These are phyloP conservation scores for Venturia pyrina DNA, from an alignment of 2,329 filamentous ascomycete species.

Conservation along the genomic window DNA sequence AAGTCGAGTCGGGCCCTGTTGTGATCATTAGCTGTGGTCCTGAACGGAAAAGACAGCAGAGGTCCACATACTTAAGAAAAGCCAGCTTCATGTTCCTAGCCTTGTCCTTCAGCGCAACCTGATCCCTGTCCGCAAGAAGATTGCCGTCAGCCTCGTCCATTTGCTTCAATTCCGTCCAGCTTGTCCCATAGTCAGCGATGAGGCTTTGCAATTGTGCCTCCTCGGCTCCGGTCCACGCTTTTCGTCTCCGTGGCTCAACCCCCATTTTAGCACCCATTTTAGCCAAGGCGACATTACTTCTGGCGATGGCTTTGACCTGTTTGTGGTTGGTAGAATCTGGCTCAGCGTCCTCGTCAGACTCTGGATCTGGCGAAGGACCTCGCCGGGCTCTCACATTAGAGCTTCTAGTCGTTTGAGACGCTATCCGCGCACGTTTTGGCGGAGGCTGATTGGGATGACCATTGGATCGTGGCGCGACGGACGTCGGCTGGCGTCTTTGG, in stretches of 20 bases:
- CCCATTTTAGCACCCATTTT: background rate
- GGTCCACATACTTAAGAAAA: conserved; percentile 28
- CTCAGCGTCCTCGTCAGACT: background rate
- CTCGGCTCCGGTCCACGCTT: conserved; percentile 17
- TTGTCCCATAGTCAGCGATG: conserved; percentile 36
- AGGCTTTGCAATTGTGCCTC: conserved; percentile 18
- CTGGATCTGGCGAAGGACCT: background rate
- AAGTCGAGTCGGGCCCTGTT: background rate
- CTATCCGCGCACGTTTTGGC: background rate
- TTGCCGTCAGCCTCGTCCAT: conserved; percentile 19
- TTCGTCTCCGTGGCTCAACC: conserved; percentile 13
- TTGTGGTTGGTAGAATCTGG: background rate
- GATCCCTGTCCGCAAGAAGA: conserved; percentile 29
- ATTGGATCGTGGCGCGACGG: conserved; percentile 12
- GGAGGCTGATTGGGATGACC: conserved; percentile 7
- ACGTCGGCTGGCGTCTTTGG: background rate
- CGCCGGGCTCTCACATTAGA: background rate
- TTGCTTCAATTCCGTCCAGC: conserved; percentile 38
- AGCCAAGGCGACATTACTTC: background rate
- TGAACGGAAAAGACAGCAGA: background rate
- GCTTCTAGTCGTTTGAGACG: background rate
- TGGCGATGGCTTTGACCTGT: background rate
- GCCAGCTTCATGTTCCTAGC: conserved; percentile 29
- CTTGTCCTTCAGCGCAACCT: conserved; percentile 43
- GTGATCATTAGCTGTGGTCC: background rate